These are phyloP conservation scores for Dimargaris cristalligena DNA, from an alignment of 192 early-diverging fungal species.

Conservation along the genomic window DNA sequence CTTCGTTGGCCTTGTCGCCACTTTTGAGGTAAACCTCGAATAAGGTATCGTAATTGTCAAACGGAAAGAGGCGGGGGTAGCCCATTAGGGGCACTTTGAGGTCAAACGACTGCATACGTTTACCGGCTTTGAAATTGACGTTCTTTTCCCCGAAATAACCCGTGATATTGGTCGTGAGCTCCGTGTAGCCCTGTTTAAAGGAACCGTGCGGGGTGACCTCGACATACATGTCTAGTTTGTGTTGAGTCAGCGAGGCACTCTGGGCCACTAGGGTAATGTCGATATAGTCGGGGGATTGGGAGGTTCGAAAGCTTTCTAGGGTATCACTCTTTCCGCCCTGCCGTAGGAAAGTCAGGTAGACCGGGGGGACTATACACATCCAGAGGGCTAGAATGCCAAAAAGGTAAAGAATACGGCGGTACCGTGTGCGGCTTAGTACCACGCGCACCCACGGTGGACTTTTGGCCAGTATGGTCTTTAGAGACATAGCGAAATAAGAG, in stretches of 20 bases:
- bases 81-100: background rate
- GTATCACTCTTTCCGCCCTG: constrained; percentile 1
- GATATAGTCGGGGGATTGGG: background rate
- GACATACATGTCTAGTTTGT: background rate
- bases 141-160: background rate
- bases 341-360: background rate
- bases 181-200: background rate
- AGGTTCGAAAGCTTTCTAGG: background rate
- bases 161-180: background rate
- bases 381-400: background rate
- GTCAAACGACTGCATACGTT: constrained; percentile 9
- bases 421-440: too few species aligned
- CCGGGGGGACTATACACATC: background rate
- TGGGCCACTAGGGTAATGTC: constrained; percentile 6
- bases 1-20: background rate
- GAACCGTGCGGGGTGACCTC: background rate
- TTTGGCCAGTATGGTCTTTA: too few species aligned
- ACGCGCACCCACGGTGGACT: too few species aligned
- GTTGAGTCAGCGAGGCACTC: background rate
- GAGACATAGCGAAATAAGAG: too few species aligned
- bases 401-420: constrained; percentile 3
- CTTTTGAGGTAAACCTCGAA: background rate
- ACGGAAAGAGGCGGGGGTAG: background rate
- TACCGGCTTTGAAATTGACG: background rate
- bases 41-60: background rate